Evolutionary conservation across 495 filamentous ascomycete genomes (phyloP), one percentile per base, ranked within the genome.

Genomic region (Evansstolkia leycettana): DNA sequence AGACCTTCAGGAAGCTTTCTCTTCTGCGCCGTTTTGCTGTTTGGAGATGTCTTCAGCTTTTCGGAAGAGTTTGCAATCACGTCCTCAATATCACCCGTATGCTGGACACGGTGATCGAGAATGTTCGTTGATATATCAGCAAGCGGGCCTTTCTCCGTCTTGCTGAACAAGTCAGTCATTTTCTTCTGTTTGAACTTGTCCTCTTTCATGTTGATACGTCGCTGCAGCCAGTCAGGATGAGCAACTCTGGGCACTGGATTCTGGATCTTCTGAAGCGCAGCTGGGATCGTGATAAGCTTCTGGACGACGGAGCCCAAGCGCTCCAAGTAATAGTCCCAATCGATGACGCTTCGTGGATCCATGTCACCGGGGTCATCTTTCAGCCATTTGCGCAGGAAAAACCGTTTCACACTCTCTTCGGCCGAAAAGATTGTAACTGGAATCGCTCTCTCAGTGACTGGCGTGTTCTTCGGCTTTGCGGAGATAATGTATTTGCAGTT

Each of bases 401-500:
- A 77, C 16, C 85, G 75, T 54, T 94, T 96, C 37, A 89, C 77
- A 18, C 73, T 74, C 33, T 81, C 73, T 34, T 95, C 87, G 0
- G 90, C 88, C 1, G 90, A 94, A 57, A 99, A 99, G 41, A 99
- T 99, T 12, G 90, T 84, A 5, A 95, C 86, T 5, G 90, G 90
- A 43, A 96, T 78, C 7, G 90, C 90, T 46, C 90, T 69, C 46
- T 96, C 90, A 0, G 90, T 96, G 41, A 99, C 88, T 14, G 90
- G 88, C 0, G 90, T 86, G 50, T 79, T 80, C 48, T 76, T 82
- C 15, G 90, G 90, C 43, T 70, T 77, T 6, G 85, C 72, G 27
- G 87, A 92, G 43, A 99, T 95, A 57, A 99, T 93, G 57, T 93
- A 99, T 57, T 96, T 96, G 77, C 90, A 99, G 58, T 96, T 96